Conservation (phyloP, 176 grass and related monocot species). For the Saccharum spontaneum region DNA sequence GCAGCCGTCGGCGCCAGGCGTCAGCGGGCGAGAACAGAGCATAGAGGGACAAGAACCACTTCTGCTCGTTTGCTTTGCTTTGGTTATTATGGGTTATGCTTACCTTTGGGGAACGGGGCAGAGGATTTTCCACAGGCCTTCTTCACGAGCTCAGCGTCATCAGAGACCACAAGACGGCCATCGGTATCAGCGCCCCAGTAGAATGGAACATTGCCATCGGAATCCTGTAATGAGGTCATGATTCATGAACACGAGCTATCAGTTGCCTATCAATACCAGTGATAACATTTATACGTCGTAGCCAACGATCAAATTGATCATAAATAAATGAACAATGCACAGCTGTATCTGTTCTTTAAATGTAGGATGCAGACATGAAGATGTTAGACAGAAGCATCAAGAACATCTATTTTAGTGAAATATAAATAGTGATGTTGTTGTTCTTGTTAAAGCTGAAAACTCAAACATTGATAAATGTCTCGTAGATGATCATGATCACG, state of each 20-base stretch:
- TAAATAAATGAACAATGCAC: neutral
- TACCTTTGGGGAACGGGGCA: conserved; percentile 78
- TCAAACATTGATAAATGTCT: neutral
- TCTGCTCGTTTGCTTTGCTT: neutral
- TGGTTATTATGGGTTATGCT: too few relatives aligned
- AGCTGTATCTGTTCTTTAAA: neutral
- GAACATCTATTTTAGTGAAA: neutral
- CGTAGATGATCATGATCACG: neutral
- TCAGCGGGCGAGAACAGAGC: neutral
- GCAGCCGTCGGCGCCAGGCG: neutral
- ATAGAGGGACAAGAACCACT: neutral
- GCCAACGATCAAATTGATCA: neutral
- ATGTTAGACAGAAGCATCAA: neutral
- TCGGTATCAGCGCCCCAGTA: conserved; percentile 65
- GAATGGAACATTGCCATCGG: conserved; percentile 55
- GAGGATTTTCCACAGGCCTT: conserved; percentile 60
- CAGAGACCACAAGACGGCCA: conserved; percentile 55
- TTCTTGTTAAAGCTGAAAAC: neutral
- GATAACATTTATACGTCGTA: neutral
- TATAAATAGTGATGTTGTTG: neutral
- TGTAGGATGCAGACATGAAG: neutral
- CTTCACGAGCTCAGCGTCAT: conserved; percentile 58
- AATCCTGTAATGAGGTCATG: conserved; percentile 38
- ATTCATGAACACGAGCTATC: neutral
- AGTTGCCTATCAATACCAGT: neutral